Base-by-base conservation (phyloP, 176 grass and related monocot genomes). In the Cenchrus purpureus region DNA sequence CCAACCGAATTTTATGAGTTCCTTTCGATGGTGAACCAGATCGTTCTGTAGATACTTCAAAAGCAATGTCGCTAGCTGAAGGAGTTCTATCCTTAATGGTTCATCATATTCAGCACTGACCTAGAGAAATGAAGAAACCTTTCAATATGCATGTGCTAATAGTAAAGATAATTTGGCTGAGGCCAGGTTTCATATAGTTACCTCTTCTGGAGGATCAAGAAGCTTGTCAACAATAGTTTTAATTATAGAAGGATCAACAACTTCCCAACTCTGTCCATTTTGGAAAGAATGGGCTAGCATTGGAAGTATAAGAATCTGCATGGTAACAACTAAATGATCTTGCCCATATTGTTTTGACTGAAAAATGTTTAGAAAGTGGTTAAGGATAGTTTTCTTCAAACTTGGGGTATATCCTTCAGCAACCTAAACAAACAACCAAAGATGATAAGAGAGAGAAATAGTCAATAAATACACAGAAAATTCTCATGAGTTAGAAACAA, bases 271-370 rank as follows among this genome's bases (percentile, higher is more conserved):
- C 73, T 96, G 97, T 43, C 74, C 86, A 87, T 96, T 94, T 84
- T 99, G 97, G 87, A 99, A 99, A 89, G 97, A 95, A 86, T 99
- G 91, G 70, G 97, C 93, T 74, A 99, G 78, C 97, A 99, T 99
- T 72, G 97, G 97, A 84, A 99, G 97, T 62, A 99, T 96, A 57
- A 99, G 91, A 84, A 99, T 99, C 85, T 99, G 97, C 97, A 99
- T 96, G 14, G 97, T 92, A 87, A 96, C 82, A 80, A 99, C 97
- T 83, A 99, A 89, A 89, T 99, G 97, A 89, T 99, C 97, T 85
- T 99, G 93, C 11, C 91, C 97, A 88, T 94, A 99, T 71, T 96
- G 90, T 81, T 96, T 99, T 83, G 88, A 85, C 63, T 96, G 93
- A 86, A 99, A 99, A 79, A 99, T 94, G 80, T 89, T 96, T 84